phyloP scores from a whole-genome alignment of 1,284 basidiomycete genomes.

The Sporisorium iseilematis-ciliati region DNA sequence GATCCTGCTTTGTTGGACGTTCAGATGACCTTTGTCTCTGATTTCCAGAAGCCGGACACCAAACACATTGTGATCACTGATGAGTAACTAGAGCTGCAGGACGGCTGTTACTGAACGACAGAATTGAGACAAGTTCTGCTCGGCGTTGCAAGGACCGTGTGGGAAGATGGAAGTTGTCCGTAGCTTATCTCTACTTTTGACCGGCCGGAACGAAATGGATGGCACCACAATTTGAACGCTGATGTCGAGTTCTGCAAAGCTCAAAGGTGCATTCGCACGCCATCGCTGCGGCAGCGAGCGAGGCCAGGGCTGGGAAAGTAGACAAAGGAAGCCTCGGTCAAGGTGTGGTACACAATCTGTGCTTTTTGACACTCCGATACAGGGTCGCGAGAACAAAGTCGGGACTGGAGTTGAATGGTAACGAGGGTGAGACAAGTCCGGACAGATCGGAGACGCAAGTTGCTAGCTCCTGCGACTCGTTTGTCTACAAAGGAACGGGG shows the following conservation, averaged over 20 bases:
- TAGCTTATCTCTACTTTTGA: too few relatives aligned
- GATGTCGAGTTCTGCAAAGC: too few relatives aligned
- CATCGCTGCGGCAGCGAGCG: too few relatives aligned
- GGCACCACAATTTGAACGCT: too few relatives aligned
- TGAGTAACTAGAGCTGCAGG: background rate
- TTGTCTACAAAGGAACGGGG: background rate
- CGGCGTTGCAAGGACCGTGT: conserved; percentile 11
- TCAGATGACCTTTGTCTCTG: background rate
- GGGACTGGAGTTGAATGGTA: background rate
- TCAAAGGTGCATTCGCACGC: too few relatives aligned
- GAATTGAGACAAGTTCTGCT: background rate
- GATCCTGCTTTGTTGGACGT: background rate
- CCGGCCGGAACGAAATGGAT: too few relatives aligned
- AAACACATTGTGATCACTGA: background rate
- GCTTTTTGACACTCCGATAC: conserved; percentile 8
- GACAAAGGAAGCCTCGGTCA: too few relatives aligned
- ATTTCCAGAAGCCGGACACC: background rate
- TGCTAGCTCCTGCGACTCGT: background rate
- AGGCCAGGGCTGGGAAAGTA: too few relatives aligned
- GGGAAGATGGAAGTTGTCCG: background rate
- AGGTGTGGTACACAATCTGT: background rate
- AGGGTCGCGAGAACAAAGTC: background rate
- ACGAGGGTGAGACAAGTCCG: conserved; percentile 6
- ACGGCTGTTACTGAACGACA: background rate
- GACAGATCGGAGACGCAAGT: conserved; percentile 14